A percentile compares a stretch with the other conserved stretches of the same genome.
These are phyloP conservation scores for Pichia sp. DNA, from an alignment of 1,139 yeast species.

Conservation along the genomic window DNA sequence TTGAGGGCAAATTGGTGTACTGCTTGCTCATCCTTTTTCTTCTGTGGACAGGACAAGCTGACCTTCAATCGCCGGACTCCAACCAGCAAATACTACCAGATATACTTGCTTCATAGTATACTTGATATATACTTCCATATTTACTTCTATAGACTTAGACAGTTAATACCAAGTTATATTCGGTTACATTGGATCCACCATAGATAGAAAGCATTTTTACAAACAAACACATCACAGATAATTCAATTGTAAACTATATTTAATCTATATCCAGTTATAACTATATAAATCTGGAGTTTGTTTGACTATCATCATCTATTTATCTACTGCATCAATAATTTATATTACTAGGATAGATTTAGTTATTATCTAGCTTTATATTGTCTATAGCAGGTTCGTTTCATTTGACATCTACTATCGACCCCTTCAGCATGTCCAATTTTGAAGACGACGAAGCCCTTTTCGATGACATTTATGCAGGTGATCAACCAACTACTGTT, in stretches of 20 bases:
- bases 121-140: conserved; percentile 5
- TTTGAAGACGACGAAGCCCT: conserved; percentile 74
- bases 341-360: neutral
- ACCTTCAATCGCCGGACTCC: neutral
- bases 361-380: conserved; percentile 6
- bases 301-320: conserved; percentile 1
- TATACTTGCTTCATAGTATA: neutral
- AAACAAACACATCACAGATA: neutral
- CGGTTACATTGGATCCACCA: neutral
- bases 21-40: neutral
- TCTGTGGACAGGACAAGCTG: neutral
- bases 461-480: conserved; percentile 42
- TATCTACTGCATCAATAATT: neutral
- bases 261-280: conserved; percentile 6
- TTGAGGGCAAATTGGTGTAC: neutral
- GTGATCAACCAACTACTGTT: conserved; percentile 24
- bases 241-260: conserved; percentile 15
- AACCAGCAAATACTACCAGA: too few species aligned
- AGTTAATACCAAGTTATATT: conserved; percentile 6
- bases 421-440: conserved; percentile 35
- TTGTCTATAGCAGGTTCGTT: conserved; percentile 4
- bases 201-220: neutral
- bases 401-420: neutral
- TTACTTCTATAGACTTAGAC: conserved; percentile 8
- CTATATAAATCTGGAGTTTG: conserved; percentile 11